Evolutionary conservation across 257 asterid species (phyloP), one percentile per base, ranked within the genome.

Genomic region (Solanum dulcamara): DNA sequence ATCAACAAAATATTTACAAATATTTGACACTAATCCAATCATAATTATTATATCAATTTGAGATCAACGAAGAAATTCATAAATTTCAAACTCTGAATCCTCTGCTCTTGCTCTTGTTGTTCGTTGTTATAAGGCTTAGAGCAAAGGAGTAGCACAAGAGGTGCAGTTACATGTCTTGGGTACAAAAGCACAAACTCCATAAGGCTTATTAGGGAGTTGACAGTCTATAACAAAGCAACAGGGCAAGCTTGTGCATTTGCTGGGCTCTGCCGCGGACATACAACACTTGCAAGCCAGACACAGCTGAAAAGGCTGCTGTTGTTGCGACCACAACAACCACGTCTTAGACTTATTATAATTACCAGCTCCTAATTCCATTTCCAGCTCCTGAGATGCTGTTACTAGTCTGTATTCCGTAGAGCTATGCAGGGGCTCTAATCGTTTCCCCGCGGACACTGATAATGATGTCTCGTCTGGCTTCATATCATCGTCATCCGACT

Each of bases 151-250:
- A 60, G 86, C 81, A 28, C 85, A 84, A 66, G 84, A 77, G 64
- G 51, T 77, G 24, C 85, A 83, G 75, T 68, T 84, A 81, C 85
- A 87, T 28, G 87, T 46, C 84, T 87, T 77, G 64, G 87, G 87
- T 5, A 84, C 89, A 32, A 84, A 84, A 84, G 89, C 87, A 46
- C 89, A 84, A 32, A 87, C 87, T 40, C 87, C 89, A 4, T 62
- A 87, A 64, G 87, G 89, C 83, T 77, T 87, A 81, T 87, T 87
- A 33, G 89, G 87, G 35, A 81, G 85, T 67, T 59, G 85, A 8
- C 85, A 60, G n/a, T 81, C 85, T 7, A 87, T 84, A 4, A 84
- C 87, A 57, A 87, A 87, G 83, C 89, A 87, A 80, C 89, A 79
- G 11, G 87, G 87, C 80, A 59, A 59, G 4, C 38, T 37, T 55